Evolutionary conservation across 1,284 basidiomycete genomes (phyloP).

Genomic region (Microbotryum intermedium): DNA sequence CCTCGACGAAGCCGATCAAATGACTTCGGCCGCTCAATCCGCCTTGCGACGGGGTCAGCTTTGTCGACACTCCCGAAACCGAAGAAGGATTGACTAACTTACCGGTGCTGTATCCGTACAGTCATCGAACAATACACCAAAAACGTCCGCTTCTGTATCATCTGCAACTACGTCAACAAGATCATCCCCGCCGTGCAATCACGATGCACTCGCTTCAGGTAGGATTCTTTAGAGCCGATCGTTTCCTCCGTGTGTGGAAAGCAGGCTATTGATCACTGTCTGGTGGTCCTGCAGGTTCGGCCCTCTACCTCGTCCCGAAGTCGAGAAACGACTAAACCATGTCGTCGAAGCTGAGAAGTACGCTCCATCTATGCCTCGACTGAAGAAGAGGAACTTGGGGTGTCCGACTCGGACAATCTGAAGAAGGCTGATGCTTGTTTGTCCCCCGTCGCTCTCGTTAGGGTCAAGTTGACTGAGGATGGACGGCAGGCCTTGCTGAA

Average conservation of each 20-base stretch:
- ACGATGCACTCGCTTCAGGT: slow-evolving; percentile 88
- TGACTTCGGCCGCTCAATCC: slow-evolving; percentile 95
- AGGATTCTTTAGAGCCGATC: not conserved
- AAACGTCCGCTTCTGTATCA: slow-evolving; percentile 98
- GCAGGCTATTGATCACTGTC: not conserved
- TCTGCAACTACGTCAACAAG: slow-evolving; percentile 99
- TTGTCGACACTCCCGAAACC: not conserved
- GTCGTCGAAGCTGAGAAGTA: slow-evolving; percentile 83
- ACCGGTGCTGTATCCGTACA: slow-evolving; percentile 26
- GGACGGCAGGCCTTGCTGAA: slow-evolving; percentile 84
- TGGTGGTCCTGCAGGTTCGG: slow-evolving; percentile 53
- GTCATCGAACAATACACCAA: slow-evolving; percentile 98
- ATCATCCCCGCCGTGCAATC: slow-evolving; percentile 98
- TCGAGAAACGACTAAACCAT: slow-evolving; percentile 67
- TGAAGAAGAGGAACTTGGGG: not conserved
- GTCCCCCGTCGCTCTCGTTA: slow-evolving; percentile 38
- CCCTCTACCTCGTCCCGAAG: slow-evolving; percentile 78
- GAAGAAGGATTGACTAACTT: not conserved
- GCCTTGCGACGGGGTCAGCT: slow-evolving; percentile 68
- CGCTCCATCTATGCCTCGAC: slow-evolving; percentile 33
- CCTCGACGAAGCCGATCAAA: slow-evolving; percentile 98
- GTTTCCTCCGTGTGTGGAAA: not conserved
- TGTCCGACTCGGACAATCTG: too few relatives aligned
- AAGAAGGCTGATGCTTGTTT: not conserved
- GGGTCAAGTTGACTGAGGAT: slow-evolving; percentile 75